phyloP scores from a whole-genome alignment of 1,139 yeast species.

The Sugiyamaella castrensis region DNA sequence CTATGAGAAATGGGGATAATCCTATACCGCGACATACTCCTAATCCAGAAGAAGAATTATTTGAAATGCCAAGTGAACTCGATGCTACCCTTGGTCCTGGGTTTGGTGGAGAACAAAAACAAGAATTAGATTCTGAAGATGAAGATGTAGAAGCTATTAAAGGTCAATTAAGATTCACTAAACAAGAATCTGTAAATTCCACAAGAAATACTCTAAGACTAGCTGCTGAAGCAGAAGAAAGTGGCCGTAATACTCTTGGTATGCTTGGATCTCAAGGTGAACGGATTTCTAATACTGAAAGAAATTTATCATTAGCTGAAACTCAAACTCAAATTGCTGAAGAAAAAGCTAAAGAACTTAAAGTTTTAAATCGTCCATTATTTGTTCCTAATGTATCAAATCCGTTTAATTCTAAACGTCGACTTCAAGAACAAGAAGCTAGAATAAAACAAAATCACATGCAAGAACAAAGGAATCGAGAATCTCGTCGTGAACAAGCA shows the following conservation, averaged over 20 bases:
- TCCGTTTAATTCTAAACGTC: slow-evolving; percentile 82
- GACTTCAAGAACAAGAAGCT: slow-evolving; percentile 74
- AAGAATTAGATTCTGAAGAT: slow-evolving; percentile 50
- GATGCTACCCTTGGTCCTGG: slow-evolving; percentile 17
- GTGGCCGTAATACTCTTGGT: slow-evolving; percentile 87
- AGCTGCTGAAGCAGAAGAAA: slow-evolving; percentile 90
- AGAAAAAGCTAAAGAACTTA: slow-evolving; percentile 76
- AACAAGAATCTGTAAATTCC: slow-evolving; percentile 81
- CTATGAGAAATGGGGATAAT: slow-evolving; percentile 9
- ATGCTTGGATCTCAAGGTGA: slow-evolving; percentile 93
- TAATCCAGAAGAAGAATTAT: slow-evolving; percentile 18
- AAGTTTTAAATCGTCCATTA: slow-evolving; percentile 75
- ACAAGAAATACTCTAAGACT: slow-evolving; percentile 82
- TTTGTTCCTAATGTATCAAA: slow-evolving; percentile 78
- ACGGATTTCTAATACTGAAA: slow-evolving; percentile 74
- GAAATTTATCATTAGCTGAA: slow-evolving; percentile 69
- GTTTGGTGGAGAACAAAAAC: slow-evolving; percentile 40
- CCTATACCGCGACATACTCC: slow-evolving; percentile 4
- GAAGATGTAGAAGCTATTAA: slow-evolving; percentile 89
- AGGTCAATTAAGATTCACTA: slow-evolving; percentile 78
- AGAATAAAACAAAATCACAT: slow-evolving; percentile 62
- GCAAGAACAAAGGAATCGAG: slow-evolving; percentile 48
- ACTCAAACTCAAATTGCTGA: slow-evolving; percentile 83
- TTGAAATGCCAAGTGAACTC: slow-evolving; percentile 20
- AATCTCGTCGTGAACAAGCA: slow-evolving; percentile 45